Conservation (phyloP, 495 filamentous ascomycete genomes). For the Chaetomium tenue region DNA sequence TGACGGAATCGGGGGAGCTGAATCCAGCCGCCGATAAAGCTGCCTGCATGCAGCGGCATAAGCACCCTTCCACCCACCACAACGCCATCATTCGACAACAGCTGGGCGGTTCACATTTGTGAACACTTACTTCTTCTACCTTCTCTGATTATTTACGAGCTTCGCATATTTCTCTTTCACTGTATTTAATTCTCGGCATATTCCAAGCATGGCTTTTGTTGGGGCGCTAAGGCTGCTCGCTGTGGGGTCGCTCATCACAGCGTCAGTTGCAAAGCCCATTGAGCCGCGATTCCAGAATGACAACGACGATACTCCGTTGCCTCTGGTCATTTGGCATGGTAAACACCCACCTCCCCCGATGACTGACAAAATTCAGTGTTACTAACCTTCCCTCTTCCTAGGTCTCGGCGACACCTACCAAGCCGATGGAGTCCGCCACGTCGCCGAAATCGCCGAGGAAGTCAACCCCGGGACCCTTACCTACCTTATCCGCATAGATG, state of each 20-base stretch:
- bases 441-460: constrained; percentile 66
- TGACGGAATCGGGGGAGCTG: neutral
- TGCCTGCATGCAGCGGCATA: neutral
- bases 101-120: neutral
- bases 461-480: constrained; percentile 80
- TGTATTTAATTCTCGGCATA: neutral
- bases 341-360: constrained; percentile 32
- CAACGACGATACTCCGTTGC: constrained; percentile 63
- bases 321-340: constrained; percentile 93
- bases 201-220: constrained; percentile 24
- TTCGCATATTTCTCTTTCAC: neutral
- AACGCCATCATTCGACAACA: neutral
- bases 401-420: constrained; percentile 65
- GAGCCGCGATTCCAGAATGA: constrained; percentile 21
- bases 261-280: constrained; percentile 30
- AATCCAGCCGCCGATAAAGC: neutral
- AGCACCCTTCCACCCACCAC: neutral
- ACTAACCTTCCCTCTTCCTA: constrained; percentile 14
- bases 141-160: neutral
- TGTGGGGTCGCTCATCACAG: constrained; percentile 33
- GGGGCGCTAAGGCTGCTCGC: constrained; percentile 26
- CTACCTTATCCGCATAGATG: constrained; percentile 74
- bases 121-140: neutral
- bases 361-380: neutral
- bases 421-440: constrained; percentile 65